These are phyloP conservation scores for Psidium friedrichsthalianum DNA, from an alignment of 345 rosid genomes.

Conservation along the genomic window DNA sequence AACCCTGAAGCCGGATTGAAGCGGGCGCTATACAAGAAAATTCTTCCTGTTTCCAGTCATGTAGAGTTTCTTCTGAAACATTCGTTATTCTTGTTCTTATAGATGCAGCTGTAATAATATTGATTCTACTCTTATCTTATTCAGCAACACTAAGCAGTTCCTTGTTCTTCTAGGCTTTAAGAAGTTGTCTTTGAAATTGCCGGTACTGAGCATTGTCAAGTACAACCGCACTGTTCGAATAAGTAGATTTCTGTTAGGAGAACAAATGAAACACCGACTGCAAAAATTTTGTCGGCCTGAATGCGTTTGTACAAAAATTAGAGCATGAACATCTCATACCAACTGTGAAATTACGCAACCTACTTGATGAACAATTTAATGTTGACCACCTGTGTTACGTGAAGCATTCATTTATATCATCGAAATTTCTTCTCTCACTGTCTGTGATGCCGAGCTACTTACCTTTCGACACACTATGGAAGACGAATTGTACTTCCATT, in stretches of 20 bases:
- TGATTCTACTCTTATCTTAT: background rate
- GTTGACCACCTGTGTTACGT: background rate
- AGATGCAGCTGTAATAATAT: background rate
- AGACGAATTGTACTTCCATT: background rate
- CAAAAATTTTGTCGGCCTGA: background rate
- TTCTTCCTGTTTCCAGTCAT: background rate
- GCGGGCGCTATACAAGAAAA: background rate
- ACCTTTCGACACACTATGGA: background rate
- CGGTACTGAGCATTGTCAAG: background rate
- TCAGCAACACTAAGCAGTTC: background rate
- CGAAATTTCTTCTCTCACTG: background rate
- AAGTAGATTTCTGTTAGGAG: background rate
- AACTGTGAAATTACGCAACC: background rate
- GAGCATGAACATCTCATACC: background rate
- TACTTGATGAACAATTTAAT: background rate
- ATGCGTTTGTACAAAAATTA: background rate
- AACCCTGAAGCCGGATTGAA: slow-evolving; percentile 5
- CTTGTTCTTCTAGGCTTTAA: background rate
- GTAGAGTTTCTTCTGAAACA: background rate
- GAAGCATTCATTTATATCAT: background rate
- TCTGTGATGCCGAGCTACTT: background rate
- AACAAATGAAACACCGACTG: background rate
- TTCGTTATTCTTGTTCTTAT: background rate
- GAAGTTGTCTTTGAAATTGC: background rate
- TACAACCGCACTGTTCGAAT: background rate